Evolutionary conservation across 1,139 yeast species (phyloP).

Genomic region (Waltiozyma sp.): DNA sequence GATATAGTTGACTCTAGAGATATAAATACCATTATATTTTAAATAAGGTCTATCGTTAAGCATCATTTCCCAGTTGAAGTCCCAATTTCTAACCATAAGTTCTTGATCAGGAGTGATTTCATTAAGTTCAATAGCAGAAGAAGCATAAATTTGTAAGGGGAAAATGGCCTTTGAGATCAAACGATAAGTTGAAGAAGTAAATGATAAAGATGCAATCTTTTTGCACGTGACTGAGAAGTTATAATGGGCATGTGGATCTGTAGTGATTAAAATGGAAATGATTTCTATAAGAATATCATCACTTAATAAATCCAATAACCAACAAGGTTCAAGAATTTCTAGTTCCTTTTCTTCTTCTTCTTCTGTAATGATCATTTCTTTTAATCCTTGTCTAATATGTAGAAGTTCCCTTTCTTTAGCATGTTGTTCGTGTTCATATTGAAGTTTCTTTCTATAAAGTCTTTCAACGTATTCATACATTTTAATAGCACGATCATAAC

Average conservation of each 20-base stretch:
- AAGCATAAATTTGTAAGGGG: slow-evolving; percentile 44
- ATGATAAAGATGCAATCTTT: slow-evolving; percentile 50
- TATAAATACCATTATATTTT: slow-evolving; percentile 74
- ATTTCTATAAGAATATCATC: slow-evolving; percentile 52
- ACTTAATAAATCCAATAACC: slow-evolving; percentile 48
- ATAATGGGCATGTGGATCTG: slow-evolving; percentile 59
- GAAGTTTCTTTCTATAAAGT: slow-evolving; percentile 45
- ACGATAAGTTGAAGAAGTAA: slow-evolving; percentile 47
- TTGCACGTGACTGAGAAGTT: slow-evolving; percentile 52
- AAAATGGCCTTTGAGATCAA: slow-evolving; percentile 44
- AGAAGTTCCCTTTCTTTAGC: slow-evolving; percentile 9
- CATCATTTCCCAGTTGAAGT: slow-evolving; percentile 46
- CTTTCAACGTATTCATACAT: slow-evolving; percentile 59
- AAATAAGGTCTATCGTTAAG: slow-evolving; percentile 50
- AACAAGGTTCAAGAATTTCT: slow-evolving; percentile 30
- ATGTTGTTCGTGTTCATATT: slow-evolving; percentile 19
- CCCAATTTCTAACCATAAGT: slow-evolving; percentile 35
- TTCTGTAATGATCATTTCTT: slow-evolving; percentile 16
- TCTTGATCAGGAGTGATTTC: slow-evolving; percentile 33
- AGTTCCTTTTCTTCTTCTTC: slow-evolving; percentile 23
- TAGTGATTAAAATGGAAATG: slow-evolving; percentile 38
- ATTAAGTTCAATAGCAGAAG: slow-evolving; percentile 24
- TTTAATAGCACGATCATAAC: slow-evolving; percentile 63
- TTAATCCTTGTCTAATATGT: slow-evolving; percentile 16
- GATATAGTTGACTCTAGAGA: slow-evolving; percentile 74